phyloP scores from a whole-genome alignment of 495 filamentous ascomycete species.

The Collariella sp. region DNA sequence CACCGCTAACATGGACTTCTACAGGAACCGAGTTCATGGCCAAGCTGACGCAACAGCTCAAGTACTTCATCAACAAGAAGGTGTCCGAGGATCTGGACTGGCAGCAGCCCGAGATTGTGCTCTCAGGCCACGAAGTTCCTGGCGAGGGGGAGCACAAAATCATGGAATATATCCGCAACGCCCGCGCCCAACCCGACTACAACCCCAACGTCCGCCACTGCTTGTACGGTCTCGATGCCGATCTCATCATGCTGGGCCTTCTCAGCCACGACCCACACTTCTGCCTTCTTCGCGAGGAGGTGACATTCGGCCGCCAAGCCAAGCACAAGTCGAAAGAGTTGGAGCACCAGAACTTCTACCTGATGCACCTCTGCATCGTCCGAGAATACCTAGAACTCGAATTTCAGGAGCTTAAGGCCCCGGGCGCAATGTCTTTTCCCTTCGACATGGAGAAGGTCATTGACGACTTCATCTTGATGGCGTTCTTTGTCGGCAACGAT shows the following conservation, averaged over 20 bases:
- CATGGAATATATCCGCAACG: constrained; percentile 98
- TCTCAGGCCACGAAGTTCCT: constrained; percentile 98
- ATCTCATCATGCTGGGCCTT: constrained; percentile 96
- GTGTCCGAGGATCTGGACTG: constrained; percentile 93
- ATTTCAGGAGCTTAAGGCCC: constrained; percentile 83
- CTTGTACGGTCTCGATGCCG: constrained; percentile 93
- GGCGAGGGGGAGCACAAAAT: constrained; percentile 99
- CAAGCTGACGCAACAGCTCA: constrained; percentile 83
- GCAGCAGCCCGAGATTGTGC: constrained; percentile 90
- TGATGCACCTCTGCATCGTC: constrained; percentile 95
- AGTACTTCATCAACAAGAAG: constrained; percentile 99
- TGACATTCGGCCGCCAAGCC: constrained; percentile 84
- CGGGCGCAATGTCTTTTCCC: constrained; percentile 62
- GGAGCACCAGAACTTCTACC: constrained; percentile 97
- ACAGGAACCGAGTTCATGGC: constrained; percentile 87
- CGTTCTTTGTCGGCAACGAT: constrained; percentile 99
- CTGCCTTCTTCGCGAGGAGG: constrained; percentile 92
- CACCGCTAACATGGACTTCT: not conserved
- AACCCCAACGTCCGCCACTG: constrained; percentile 95
- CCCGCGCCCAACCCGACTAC: constrained; percentile 90
- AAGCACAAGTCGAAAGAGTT: constrained; percentile 87
- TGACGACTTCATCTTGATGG: constrained; percentile 99
- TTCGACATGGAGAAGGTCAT: constrained; percentile 97
- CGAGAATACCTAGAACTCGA: constrained; percentile 95
- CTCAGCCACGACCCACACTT: constrained; percentile 98